phyloP scores from a whole-genome alignment of 208 protist genomes.

The Wallacemonas collosoma region DNA sequence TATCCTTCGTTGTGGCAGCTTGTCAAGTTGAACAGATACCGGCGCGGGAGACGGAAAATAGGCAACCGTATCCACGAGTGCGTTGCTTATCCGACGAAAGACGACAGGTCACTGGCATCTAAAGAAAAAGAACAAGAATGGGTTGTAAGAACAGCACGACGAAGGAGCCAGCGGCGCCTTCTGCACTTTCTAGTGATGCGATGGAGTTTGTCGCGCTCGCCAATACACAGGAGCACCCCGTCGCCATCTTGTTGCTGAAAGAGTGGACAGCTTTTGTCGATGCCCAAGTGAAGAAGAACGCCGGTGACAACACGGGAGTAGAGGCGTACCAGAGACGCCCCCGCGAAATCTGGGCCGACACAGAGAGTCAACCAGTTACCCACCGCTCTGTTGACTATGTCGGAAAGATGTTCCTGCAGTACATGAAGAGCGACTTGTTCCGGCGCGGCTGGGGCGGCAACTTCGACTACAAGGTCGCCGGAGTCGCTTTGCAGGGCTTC shows the following conservation, averaged over 20 bases:
- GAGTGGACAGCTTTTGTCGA: constrained; percentile 74
- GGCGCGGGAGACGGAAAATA: too few species aligned
- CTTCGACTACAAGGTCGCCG: constrained; percentile 85
- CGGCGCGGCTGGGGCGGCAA: constrained; percentile 76
- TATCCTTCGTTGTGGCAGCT: too few species aligned
- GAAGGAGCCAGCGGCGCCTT: constrained; percentile 22
- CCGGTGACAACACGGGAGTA: constrained; percentile 29
- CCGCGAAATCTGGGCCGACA: constrained; percentile 77
- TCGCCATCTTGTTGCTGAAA: constrained; percentile 65
- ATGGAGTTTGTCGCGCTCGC: constrained; percentile 59
- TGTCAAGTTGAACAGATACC: too few species aligned
- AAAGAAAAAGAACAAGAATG: constrained; percentile 29
- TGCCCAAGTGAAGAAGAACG: constrained; percentile 37
- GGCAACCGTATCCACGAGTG: too few species aligned
- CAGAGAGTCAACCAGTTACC: constrained; percentile 39
- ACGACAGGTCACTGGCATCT: too few species aligned
- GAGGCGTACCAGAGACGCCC: constrained; percentile 30
- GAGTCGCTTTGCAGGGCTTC: constrained; percentile 71
- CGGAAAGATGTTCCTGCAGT: constrained; percentile 84
- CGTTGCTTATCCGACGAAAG: too few species aligned
- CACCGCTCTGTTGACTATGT: constrained; percentile 82
- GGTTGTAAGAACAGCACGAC: constrained; percentile 65
- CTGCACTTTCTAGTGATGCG: constrained; percentile 25
- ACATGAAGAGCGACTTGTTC: constrained; percentile 70
- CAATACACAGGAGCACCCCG: constrained; percentile 51